Base-by-base conservation (phyloP, 2,329 filamentous ascomycete genomes). In the Mariannaea elegans region DNA sequence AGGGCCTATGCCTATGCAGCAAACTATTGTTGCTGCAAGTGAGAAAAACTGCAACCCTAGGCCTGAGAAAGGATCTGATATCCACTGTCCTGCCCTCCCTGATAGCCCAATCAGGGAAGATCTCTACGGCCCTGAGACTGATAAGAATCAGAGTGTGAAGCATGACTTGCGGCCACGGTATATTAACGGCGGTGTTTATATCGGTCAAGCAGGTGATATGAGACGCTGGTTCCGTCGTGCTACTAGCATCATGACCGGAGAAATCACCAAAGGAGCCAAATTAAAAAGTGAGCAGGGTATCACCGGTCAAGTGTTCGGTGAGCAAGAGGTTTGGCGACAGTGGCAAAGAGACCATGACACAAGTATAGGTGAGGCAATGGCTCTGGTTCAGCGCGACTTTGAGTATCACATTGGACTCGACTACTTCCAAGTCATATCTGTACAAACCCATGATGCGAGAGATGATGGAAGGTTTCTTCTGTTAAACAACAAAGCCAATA, bases 211-310 rank as follows among this genome's bases (percentile, higher is more conserved):
- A 0, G 63, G 66, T 0, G 68, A 69, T 16, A 57, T 73, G 65
- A 55, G 58, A 1, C 57, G 51, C 6, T 62, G 67, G 29, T 66
- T 72, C 16, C 65, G 66, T 4, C 67, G 69, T 0, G 66, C 48
- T 1, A 31, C 63, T 2, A 61, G 64, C 10, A 64, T 57, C 2
- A 59, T 75, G 8, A 14, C 27, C 36, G 46, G 64, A 0, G 50
- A 51, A 7, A 61, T 48, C 0, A 38, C 53, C 5, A 45, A 39
- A 0, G 57, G 58, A 0, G 51, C 55, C 0, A 36, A 34, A 1
- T n/a, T 75, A 0, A 62, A 58, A 21, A 72, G 71, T 21, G 71
- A 75, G 10, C 73, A 75, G 24, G 71, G 71, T 7, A 41, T 75
- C 6, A 65, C 72, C 10, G 71, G 59, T 0, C 65, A 73, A 21